phyloP scores from a whole-genome alignment of 768 basidiomycete genomes.

The Butyriboletus loyo region DNA sequence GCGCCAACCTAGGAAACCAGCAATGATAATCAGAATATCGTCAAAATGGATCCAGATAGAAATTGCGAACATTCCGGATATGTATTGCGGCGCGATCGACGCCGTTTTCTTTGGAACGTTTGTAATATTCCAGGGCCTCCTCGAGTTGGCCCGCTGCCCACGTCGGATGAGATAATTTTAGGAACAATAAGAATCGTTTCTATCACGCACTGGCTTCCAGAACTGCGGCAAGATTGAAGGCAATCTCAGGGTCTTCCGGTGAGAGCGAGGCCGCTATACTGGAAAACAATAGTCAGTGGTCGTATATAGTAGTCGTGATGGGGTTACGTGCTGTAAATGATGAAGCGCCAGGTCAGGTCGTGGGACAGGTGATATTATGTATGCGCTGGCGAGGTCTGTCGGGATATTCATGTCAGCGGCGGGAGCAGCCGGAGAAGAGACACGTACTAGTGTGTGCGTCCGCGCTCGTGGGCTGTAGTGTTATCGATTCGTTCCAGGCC shows the following conservation, averaged over 20 bases:
- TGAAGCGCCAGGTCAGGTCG: conserved; percentile 85
- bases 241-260: conserved; percentile 88
- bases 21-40: conserved; percentile 8
- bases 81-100: conserved; percentile 81
- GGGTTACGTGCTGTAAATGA: conserved; percentile 64
- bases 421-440: conserved; percentile 17
- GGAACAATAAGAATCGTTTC: conserved; percentile 33
- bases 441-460: conserved; percentile 83
- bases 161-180: conserved; percentile 29
- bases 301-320: conserved; percentile 28
- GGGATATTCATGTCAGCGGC: conserved; percentile 22
- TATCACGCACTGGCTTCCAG: conserved; percentile 75
- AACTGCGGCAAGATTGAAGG: conserved; percentile 88
- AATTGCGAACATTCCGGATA: conserved; percentile 67
- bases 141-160: conserved; percentile 70
- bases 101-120: conserved; percentile 71
- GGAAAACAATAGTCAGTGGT: conserved; percentile 33
- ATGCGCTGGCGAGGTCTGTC: conserved; percentile 83
- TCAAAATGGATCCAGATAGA: conserved; percentile 15
- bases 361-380: conserved; percentile 75
- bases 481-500: conserved; percentile 83
- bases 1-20: conserved; percentile 62
- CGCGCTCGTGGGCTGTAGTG: conserved; percentile 76
- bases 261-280: conserved; percentile 81
- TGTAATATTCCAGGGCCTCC: conserved; percentile 79